A percentile compares a stretch with the other conserved stretches of the same genome.
These are phyloP conservation scores for Dittrichia graveolens DNA, from an alignment of 129 eudicot species.

Conservation along the genomic window DNA sequence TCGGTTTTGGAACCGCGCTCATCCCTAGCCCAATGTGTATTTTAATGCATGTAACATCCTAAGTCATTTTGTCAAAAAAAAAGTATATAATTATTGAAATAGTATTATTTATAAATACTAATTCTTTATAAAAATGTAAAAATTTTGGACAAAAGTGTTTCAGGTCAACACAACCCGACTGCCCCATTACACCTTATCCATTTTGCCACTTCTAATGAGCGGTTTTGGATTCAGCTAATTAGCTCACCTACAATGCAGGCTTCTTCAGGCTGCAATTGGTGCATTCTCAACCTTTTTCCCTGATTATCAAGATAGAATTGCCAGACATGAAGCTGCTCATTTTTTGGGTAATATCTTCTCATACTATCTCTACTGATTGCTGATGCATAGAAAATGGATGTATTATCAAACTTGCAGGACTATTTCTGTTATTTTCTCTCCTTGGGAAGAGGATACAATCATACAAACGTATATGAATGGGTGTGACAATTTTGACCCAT, in stretches of 20 bases:
- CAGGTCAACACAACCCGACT: background rate
- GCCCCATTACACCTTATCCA: background rate
- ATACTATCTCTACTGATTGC: constrained; percentile 11
- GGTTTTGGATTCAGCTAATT: constrained; percentile 21
- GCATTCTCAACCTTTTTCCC: constrained; percentile 81
- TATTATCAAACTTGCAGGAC: too few relatives aligned
- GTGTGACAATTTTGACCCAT: too few relatives aligned
- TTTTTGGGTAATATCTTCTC: constrained; percentile 63
- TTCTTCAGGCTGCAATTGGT: constrained; percentile 96
- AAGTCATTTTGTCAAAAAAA: background rate
- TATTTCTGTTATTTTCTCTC: too few relatives aligned
- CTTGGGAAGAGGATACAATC: too few relatives aligned
- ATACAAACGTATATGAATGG: too few relatives aligned
- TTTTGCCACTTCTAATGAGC: background rate
- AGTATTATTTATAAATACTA: background rate
- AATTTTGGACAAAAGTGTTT: background rate
- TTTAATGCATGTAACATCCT: constrained; percentile 1
- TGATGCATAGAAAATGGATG: background rate
- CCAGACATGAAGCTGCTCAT: constrained; percentile 99
- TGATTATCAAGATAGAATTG: constrained; percentile 92
- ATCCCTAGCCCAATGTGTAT: background rate
- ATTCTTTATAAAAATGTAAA: background rate
- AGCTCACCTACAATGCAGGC: constrained; percentile 50
- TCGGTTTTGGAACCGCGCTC: too few relatives aligned
- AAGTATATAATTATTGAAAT: background rate